Evolutionary conservation across 257 asterid genomes (phyloP), one percentile per base, ranked within the genome.

Genomic region (Ajuga chamaepitys): DNA sequence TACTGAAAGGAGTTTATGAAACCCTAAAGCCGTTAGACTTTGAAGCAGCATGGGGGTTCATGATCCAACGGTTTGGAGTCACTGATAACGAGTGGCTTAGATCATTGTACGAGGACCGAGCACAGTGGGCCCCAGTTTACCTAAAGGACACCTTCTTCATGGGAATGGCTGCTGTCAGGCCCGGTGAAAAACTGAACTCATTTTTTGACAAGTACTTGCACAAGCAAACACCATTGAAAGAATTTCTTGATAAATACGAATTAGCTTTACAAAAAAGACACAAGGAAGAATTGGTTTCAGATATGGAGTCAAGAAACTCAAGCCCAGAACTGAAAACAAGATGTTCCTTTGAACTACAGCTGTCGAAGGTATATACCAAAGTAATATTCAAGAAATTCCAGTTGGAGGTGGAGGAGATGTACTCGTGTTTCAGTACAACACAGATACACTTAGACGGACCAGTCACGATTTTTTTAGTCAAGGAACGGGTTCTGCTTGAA

Each of bases 181-280:
- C 74, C 0, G 83, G 86, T 24, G 96, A 87, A 75, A 76, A 77
- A 32, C 50, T 87, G 74, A 74, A 45, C 68, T 40, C 85, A 0
- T 82, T 83, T 71, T 90, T 87, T 26, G 95, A 88, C 26, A 88
- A 82, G 73, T 84, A 80, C 24, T 75, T 86, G 66, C 92, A 83
- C 80, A 88, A 85, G 80, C 97, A 85, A 78, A 87, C 97, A 1
- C 88, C 95, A 0, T 52, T 85, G 59, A 90, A 84, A 58, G 96
- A 90, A 68, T 90, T 87, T 66, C 92, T 90, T 4, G 97, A 90
- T 79, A 87, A 85, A 80, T 88, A 90, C 57, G 96, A 90, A 69
- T 68, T 87, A 58, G 97, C 89, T 28, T 59, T 85, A 69, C 88
- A 85, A 65, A 87, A 78, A 74, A 83, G 78, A 63, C 86, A 79